These are phyloP conservation scores for Phytophthora megakarya DNA, from an alignment of 352 stramenopile species.

Conservation along the genomic window DNA sequence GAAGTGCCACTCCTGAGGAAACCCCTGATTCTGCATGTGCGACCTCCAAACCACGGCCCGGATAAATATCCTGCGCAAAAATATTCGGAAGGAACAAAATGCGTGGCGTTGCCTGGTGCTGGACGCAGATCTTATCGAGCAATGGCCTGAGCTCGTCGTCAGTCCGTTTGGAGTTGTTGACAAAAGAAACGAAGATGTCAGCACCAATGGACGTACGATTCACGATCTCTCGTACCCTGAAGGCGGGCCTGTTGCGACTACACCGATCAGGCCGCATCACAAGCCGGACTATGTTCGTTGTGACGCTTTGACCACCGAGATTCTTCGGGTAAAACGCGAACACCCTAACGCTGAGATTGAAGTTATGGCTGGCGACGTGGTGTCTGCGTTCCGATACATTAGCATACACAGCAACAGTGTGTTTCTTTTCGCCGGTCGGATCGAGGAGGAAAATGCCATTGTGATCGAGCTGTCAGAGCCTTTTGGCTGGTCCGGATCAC, in stretches of 20 bases:
- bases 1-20: background rate
- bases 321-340: background rate
- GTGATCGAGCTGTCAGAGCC: conserved; percentile 22
- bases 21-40: background rate
- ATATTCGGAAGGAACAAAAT: conserved; percentile 30
- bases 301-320: conserved; percentile 13
- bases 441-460: conserved; percentile 23
- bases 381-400: background rate
- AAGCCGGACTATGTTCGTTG: conserved; percentile 26
- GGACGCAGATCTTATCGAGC: conserved; percentile 22
- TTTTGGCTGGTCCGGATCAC: conserved; percentile 27
- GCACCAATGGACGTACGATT: too few species aligned
- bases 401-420: conserved; percentile 23
- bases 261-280: conserved; percentile 25
- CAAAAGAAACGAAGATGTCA: too few species aligned
- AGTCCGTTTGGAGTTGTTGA: too few species aligned
- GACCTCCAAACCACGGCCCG: conserved; percentile 13
- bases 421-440: conserved; percentile 8
- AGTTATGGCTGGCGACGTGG: conserved; percentile 20
- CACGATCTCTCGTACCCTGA: conserved; percentile 17
- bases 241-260: conserved; percentile 16
- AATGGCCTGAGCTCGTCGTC: conserved; percentile 21
- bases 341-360: background rate
- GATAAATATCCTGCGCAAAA: conserved; percentile 26
- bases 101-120: conserved; percentile 20